Evolutionary conservation across 306 rosid species (phyloP), one percentile per base, ranked within the genome.

Genomic region (Erythrophleum fordii): DNA sequence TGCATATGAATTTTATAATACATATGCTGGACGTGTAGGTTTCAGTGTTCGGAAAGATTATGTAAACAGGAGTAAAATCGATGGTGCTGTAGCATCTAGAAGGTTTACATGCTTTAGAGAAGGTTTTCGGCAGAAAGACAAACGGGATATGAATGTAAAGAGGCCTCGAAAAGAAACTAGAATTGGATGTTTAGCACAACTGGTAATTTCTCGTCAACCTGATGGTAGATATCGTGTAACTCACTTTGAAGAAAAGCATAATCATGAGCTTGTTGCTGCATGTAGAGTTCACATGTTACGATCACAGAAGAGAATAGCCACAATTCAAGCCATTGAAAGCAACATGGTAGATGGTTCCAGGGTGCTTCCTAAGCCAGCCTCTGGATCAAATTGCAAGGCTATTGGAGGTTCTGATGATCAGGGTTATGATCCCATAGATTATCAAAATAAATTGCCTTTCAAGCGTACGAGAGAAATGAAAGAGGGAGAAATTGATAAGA

Each of bases 41-140:
- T 90, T 90, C 66, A 90, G 89, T 83, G 90, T 90, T n/a, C 79
- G 89, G 74, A 90, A 88, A 77, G 90, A 88, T 86, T 88, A 90
- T 83, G 92, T 86, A 69, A 88, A 90, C 83, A 88, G 88, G 76
- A 90, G 94, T 77, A 90, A 88, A 85, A 76, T 90, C 72, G 92
- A 90, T 79, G 92, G 90, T 39, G 85, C 83, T 60, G 89, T 88
- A 60, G 90, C 85, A 26, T 90, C 92, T 45, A 88, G 94, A 79
- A 82, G 90, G 82, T 86, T 85, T 72, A 85, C 88, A n/a, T 88
- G 94, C 82, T 90, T 81, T 69, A 85, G 94, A 67, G 94, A 90
- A 88, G 94, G 94, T 73, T 90, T 86, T 56, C 85, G 88, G 72
- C 84, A 85, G 85, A 88, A 85, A 81, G 94, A 88, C 74, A 90